A percentile compares a stretch with the other conserved stretches of the same genome.
Conservation (phyloP, 352 stramenopile species). For the Globisporangium barbulae region DNA sequence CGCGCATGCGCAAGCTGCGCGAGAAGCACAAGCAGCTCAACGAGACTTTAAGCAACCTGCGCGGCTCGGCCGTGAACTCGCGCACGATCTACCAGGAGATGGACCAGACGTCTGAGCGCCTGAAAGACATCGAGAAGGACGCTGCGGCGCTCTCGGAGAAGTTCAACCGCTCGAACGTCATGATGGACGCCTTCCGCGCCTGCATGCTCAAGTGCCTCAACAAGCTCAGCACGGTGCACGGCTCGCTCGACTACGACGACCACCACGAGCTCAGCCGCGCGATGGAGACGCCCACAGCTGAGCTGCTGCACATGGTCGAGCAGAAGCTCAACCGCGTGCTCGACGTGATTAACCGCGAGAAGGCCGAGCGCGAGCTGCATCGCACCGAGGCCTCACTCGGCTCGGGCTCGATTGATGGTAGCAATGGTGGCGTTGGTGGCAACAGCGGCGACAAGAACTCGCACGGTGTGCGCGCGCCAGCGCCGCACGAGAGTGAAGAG, state of each 20-base stretch:
- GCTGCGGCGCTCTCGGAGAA: constrained; percentile 58
- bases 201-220: constrained; percentile 81
- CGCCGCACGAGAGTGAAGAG: constrained; percentile 69
- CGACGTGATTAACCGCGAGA: constrained; percentile 82
- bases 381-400: constrained; percentile 48
- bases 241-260: constrained; percentile 71
- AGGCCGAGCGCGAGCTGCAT: constrained; percentile 76
- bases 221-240: constrained; percentile 71
- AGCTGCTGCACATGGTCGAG: constrained; percentile 77
- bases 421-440: constrained; percentile 18
- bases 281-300: constrained; percentile 63
- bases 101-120: constrained; percentile 72
- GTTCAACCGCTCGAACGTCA: constrained; percentile 73
- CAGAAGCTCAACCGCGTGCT: constrained; percentile 81
- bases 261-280: constrained; percentile 64
- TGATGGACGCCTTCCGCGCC: constrained; percentile 78
- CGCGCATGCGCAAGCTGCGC: constrained; percentile 69
- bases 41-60: constrained; percentile 54
- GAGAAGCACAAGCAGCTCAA: constrained; percentile 80
- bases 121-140: constrained; percentile 86
- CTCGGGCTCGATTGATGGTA: constrained; percentile 2
- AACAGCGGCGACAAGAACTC: constrained; percentile 25
- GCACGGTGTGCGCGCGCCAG: constrained; percentile 49
- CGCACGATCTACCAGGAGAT: constrained; percentile 84
- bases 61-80: constrained; percentile 71